A percentile compares a stretch with the other conserved stretches of the same genome.
These are phyloP conservation scores for Umbelopsis sp. DNA, from an alignment of 192 early-diverging fungal species.

Conservation along the genomic window DNA sequence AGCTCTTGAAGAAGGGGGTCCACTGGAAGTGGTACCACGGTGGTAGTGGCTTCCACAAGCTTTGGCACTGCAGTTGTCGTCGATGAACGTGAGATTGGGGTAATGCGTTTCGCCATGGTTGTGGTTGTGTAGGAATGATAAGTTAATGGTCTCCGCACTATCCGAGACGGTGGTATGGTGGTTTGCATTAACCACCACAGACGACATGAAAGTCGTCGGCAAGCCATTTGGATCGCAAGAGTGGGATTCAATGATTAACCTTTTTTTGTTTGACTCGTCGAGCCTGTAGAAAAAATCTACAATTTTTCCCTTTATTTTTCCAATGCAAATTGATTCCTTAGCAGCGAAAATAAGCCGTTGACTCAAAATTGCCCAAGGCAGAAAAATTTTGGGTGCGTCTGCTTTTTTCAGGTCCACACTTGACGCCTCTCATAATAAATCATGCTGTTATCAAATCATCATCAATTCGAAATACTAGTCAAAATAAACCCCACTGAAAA, in stretches of 20 bases:
- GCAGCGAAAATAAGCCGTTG: too few species aligned
- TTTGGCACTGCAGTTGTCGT: not conserved
- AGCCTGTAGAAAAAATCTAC: too few species aligned
- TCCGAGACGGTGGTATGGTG: slow-evolving; percentile 10
- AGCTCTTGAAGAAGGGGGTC: not conserved
- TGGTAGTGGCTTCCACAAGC: not conserved
- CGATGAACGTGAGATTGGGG: slow-evolving; percentile 9
- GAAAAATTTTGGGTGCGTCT: too few species aligned
- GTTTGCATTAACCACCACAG: slow-evolving; percentile 14
- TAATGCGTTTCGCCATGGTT: not conserved
- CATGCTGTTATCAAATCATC: too few species aligned
- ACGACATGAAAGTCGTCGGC: slow-evolving; percentile 22
- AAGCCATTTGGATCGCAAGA: slow-evolving; percentile 3
- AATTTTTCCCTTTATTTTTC: too few species aligned
- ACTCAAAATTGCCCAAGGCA: too few species aligned
- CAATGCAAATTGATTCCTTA: too few species aligned
- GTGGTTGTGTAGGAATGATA: not conserved
- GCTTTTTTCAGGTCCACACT: too few species aligned
- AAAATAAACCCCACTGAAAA: too few species aligned
- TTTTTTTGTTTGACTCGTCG: slow-evolving; percentile 12
- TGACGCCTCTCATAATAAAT: too few species aligned
- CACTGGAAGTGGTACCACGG: not conserved
- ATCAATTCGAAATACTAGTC: too few species aligned
- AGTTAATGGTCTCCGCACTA: not conserved
- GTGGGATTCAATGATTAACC: not conserved